Base-by-base conservation (phyloP, 441 rosid species). In the Eruca vesicaria region DNA sequence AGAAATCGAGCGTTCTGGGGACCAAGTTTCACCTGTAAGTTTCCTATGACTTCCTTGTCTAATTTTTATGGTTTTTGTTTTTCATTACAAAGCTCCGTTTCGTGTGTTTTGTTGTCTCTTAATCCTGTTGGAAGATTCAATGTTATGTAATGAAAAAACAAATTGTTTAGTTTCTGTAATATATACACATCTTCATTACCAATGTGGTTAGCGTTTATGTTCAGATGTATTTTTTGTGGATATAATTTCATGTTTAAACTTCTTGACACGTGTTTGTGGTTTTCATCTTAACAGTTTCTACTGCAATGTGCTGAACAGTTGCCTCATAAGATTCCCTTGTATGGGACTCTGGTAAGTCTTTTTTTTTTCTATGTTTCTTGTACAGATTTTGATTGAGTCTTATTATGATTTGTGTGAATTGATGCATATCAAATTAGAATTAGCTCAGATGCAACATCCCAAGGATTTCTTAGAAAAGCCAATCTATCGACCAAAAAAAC, bases 311-410 rank as follows among this genome's bases (percentile, higher is more conserved):
- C 93, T 8, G 90, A 89, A 64, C 96, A 92, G 72, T 85, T 96
- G 87, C 99, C 99, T 78, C 98, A 92, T 87, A 94, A 94, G 86
- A 85, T 87, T 85, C 96, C 99, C 63, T 73, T 94, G 45, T 94
- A 92, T 67, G 96, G 90, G 28, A 86, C 99, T 74, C 63, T 92
- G 99, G 99, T 92, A 92, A 19, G 89, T 66, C n/a, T n/a, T n/a
- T n/a, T n/a, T n/a, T n/a, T n/a, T n/a, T n/a, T n/a, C n/a, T n/a
- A n/a, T n/a, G n/a, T n/a, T n/a, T n/a, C n/a, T n/a, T n/a, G 26
- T 23, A 23, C 3, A 23, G 26, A 23, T 23, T 67, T 33, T 58
- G 36, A 29, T 15, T 16, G 15, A 15, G 41, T 32, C 21, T 35
- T 21, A 3, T 29, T 9, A 41, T 32, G 16, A 12, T 70, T 15